Base-by-base conservation (phyloP, 23 red algal species). In the Porphyridium purpureum region DNA sequence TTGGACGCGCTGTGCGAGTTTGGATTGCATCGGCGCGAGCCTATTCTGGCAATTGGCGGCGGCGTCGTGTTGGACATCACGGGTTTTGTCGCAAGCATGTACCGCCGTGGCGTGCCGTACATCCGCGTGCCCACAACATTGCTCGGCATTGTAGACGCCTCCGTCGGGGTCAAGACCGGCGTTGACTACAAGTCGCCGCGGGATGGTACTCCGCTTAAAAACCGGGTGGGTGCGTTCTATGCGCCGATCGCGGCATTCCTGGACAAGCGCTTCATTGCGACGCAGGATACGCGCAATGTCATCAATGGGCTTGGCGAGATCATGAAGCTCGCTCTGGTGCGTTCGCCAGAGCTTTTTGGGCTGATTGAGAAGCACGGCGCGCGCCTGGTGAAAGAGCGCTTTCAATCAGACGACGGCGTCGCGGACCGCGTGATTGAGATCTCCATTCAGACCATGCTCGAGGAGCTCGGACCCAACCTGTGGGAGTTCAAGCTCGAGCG, bases 201-300 rank as follows among this genome's bases (percentile, higher is more conserved):
- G 7, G 50, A 68, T 9, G 78, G 77, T 15, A n/a, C n/a, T n/a
- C 65, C 53, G 21, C 54, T 81, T 23, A 95, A 95, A 59, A 95
- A 95, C 59, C 69, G 88, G 32, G 81, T 95, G 88, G 88, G 88
- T 25, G 67, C 75, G 22, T 95, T 95, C 62, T 95, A 95, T 41
- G 71, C 88, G 7, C 88, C 88, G 22, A 33, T 50, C 31, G 88
- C 88, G 6, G 70, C 88, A 4, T 75, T 74, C n/a, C 27, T 95
- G 27, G 88, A 95, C 52, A 77, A 67, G 27, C 41, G 48, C 0
- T 95, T 95, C 33, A 80, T 95, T 35, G 69, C 63, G 38, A 85
- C 88, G 4, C 88, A 84, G 63, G 88, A 95, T 58, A 29, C 57
- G 31, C 65, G 88, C 21, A 83, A 95, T 53, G 55, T 95, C 5